Evolutionary conservation across 495 filamentous ascomycete genomes (phyloP).

Genomic region (Penicillium psychrofluorescens): DNA sequence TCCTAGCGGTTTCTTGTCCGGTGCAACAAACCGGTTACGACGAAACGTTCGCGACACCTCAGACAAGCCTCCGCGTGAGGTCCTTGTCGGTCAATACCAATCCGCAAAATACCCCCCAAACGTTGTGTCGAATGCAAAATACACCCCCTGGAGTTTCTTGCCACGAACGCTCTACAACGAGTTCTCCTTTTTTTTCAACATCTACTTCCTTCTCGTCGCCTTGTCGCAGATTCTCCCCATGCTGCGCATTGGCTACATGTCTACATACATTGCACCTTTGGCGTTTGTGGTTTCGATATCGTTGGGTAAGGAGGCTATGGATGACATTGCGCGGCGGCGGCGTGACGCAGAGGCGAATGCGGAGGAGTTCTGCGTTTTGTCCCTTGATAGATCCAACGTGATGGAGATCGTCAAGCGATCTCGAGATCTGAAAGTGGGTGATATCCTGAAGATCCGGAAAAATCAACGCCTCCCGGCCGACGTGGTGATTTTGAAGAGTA

Average conservation of each 20-base stretch:
- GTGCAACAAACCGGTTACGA: conserved; percentile 6
- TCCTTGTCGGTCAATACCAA: conserved; percentile 37
- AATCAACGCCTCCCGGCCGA: conserved; percentile 91
- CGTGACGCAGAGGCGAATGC: conserved; percentile 93
- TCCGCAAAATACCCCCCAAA: conserved; percentile 52
- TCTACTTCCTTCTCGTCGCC: conserved; percentile 95
- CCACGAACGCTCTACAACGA: conserved; percentile 95
- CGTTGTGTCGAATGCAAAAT: conserved; percentile 93
- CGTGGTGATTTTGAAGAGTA: conserved; percentile 84
- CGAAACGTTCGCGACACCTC: conserved; percentile 13
- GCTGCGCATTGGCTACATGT: conserved; percentile 86
- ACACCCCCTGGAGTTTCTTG: conserved; percentile 91
- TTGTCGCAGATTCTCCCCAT: conserved; percentile 86
- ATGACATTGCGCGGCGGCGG: conserved; percentile 79
- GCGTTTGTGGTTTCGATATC: conserved; percentile 89
- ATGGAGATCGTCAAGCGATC: conserved; percentile 69
- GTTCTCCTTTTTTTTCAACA: conserved; percentile 99
- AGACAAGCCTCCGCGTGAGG: conserved; percentile 33
- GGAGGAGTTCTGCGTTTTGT: conserved; percentile 77
- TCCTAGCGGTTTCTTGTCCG: conserved; percentile 17
- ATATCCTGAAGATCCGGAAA: conserved; percentile 85
- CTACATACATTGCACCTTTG: conserved; percentile 88
- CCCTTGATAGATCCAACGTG: conserved; percentile 41
- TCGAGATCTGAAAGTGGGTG: conserved; percentile 87
- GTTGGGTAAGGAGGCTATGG: conserved; percentile 89